Percentiles rank a stretch among this genome's conserved stretches.
Conservation (phyloP, 495 filamentous ascomycete genomes). For the Immersiella caudata region DNA sequence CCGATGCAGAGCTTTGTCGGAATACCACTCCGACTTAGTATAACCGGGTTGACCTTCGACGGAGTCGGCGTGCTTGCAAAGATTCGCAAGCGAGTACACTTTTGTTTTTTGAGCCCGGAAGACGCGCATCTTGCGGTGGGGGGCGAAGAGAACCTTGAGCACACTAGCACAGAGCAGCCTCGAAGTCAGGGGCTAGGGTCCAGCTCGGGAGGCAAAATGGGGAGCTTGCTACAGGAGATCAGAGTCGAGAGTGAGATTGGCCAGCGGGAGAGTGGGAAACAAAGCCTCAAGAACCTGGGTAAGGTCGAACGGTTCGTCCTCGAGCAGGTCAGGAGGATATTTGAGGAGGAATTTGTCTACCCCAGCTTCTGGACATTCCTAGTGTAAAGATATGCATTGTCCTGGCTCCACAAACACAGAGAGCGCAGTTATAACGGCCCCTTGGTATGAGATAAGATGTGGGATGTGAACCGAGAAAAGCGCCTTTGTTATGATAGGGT, state of each 20-base stretch:
- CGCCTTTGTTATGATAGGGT: slow-evolving; percentile 46
- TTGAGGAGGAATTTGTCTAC: slow-evolving; percentile 98
- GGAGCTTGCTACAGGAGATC: slow-evolving; percentile 85
- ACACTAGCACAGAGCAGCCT: slow-evolving; percentile 11
- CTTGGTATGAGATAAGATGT: too few species aligned
- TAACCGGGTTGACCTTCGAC: slow-evolving; percentile 93
- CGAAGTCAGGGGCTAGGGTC: slow-evolving; percentile 29
- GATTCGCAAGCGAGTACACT: slow-evolving; percentile 79
- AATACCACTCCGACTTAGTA: slow-evolving; percentile 85
- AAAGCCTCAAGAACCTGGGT: slow-evolving; percentile 95
- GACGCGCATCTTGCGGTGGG: slow-evolving; percentile 74
- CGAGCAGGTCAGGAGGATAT: slow-evolving; percentile 93
- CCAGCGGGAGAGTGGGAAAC: slow-evolving; percentile 83
- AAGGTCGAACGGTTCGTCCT: slow-evolving; percentile 98
- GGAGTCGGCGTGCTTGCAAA: slow-evolving; percentile 90
- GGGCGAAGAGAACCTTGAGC: slow-evolving; percentile 48
- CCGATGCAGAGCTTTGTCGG: slow-evolving; percentile 96
- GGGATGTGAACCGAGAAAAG: too few species aligned
- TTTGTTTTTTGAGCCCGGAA: slow-evolving; percentile 88
- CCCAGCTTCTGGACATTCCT: slow-evolving; percentile 98
- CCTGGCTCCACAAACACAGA: not conserved
- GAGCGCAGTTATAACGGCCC: too few species aligned
- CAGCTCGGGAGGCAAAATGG: slow-evolving; percentile 47
- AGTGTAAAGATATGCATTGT: slow-evolving; percentile 50
- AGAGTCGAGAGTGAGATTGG: slow-evolving; percentile 97